Conservation (phyloP, 768 basidiomycete genomes). For the Clathrus columnatus region DNA sequence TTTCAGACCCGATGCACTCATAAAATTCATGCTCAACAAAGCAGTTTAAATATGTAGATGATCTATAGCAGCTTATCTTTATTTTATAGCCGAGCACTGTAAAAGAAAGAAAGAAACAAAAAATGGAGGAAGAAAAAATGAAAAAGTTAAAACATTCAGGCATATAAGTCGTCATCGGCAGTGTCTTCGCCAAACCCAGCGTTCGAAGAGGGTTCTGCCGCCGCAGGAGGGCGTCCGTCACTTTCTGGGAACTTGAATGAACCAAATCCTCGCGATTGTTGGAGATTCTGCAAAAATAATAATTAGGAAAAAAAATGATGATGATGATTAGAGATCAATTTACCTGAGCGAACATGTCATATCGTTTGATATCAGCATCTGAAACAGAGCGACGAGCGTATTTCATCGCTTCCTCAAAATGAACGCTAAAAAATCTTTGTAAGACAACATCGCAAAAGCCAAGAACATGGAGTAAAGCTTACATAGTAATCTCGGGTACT, state of each 20-base stretch:
- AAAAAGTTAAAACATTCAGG: slow-evolving; percentile 36
- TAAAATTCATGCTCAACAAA: no score
- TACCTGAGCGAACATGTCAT: slow-evolving; percentile 96
- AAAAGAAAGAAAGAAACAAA: neutral
- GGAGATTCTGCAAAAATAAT: slow-evolving; percentile 55
- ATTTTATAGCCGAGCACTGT: neutral
- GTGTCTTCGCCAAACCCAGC: slow-evolving; percentile 78
- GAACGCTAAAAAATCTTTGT: slow-evolving; percentile 46
- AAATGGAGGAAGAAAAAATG: neutral
- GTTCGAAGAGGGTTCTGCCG: slow-evolving; percentile 42
- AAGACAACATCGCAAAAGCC: neutral
- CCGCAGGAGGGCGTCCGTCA: slow-evolving; percentile 24
- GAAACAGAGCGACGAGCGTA: slow-evolving; percentile 95
- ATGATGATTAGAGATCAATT: slow-evolving; percentile 17
- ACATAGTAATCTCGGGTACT: slow-evolving; percentile 80
- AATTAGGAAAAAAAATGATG: slow-evolving; percentile 10
- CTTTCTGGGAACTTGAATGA: slow-evolving; percentile 98
- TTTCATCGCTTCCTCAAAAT: slow-evolving; percentile 99
- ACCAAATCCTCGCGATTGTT: slow-evolving; percentile 88
- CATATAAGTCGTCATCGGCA: slow-evolving; percentile 88
- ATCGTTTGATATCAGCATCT: slow-evolving; percentile 92
- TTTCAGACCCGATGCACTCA: no score
- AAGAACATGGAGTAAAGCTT: slow-evolving; percentile 18
- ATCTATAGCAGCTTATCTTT: neutral
- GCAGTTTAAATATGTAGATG: neutral